Evolutionary conservation across 495 filamentous ascomycete species (phyloP).

Genomic region (Lophium mytilinum): DNA sequence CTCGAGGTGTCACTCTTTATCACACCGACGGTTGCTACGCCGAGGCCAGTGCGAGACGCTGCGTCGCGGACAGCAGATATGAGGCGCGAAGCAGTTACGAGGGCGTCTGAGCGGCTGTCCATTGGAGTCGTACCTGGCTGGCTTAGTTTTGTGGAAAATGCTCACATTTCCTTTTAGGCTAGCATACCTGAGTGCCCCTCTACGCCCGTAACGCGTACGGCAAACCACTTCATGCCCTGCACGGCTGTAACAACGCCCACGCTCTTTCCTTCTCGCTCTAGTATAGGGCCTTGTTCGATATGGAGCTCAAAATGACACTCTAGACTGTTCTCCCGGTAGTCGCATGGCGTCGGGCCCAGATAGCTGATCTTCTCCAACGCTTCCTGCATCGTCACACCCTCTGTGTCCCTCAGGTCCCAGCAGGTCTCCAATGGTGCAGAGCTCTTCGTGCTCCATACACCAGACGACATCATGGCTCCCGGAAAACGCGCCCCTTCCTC

Average conservation of each 20-base stretch:
- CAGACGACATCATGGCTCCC: conserved; percentile 25
- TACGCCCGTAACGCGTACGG: conserved; percentile 11
- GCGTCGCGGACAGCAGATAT: conserved; percentile 19
- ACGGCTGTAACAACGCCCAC: conserved; percentile 22
- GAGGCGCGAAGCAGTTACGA: conserved; percentile 18
- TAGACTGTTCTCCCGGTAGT: conserved; percentile 19
- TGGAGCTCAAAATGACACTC: conserved; percentile 25
- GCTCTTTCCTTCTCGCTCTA: conserved; percentile 14
- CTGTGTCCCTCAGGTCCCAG: conserved; percentile 13
- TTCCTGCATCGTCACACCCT: conserved; percentile 12
- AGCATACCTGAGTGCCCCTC: conserved; percentile 17
- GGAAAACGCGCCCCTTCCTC: conserved; percentile 27
- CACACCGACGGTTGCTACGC: conserved; percentile 23
- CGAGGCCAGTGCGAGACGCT: conserved; percentile 12
- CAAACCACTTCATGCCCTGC: conserved; percentile 24
- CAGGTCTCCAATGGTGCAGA: conserved; percentile 8
- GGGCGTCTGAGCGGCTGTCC: conserved; percentile 17
- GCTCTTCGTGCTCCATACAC: conserved; percentile 21
- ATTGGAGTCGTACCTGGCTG: conserved; percentile 19
- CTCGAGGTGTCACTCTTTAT: conserved; percentile 18
- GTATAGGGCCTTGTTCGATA: conserved; percentile 25
- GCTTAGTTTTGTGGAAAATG: neutral
- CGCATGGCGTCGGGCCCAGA: conserved; percentile 14
- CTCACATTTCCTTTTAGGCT: neutral
- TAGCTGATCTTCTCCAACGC: conserved; percentile 20